Evolutionary conservation across 257 asterid species (phyloP).

Genomic region (Solanum lycopersicoides): DNA sequence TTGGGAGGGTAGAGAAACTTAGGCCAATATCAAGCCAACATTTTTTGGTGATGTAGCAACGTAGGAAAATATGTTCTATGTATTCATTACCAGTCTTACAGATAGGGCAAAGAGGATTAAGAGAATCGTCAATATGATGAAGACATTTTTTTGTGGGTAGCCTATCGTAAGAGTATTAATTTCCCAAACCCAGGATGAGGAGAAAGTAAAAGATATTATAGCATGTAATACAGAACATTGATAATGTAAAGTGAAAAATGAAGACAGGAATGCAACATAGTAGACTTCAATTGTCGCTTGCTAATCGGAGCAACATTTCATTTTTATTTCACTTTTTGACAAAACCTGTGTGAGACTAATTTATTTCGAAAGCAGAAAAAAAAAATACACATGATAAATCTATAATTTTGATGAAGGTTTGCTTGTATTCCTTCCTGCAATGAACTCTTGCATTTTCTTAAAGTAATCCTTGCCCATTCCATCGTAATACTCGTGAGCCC

Average conservation of each 20-base stretch:
- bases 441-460: constrained; percentile 86
- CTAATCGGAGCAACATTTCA: background rate
- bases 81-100: too few relatives aligned
- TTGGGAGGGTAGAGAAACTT: too few relatives aligned
- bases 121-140: too few relatives aligned
- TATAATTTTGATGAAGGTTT: constrained; percentile 65
- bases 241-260: background rate
- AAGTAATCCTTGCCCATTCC: constrained; percentile 92
- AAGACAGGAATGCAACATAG: background rate
- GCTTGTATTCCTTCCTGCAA: constrained; percentile 54
- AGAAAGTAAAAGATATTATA: background rate
- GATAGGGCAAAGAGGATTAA: too few relatives aligned
- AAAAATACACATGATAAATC: background rate
- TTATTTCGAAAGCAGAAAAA: background rate
- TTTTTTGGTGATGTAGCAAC: too few relatives aligned
- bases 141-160: too few relatives aligned
- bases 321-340: background rate
- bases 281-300: background rate
- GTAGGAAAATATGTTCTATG: too few relatives aligned
- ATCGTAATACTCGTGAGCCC: constrained; percentile 69
- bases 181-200: background rate
- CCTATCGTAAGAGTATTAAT: background rate
- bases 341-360: background rate
- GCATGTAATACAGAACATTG: background rate
- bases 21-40: too few relatives aligned